phyloP scores from a whole-genome alignment of 148 eudicot species.

The Heliamphora exappendiculata region DNA sequence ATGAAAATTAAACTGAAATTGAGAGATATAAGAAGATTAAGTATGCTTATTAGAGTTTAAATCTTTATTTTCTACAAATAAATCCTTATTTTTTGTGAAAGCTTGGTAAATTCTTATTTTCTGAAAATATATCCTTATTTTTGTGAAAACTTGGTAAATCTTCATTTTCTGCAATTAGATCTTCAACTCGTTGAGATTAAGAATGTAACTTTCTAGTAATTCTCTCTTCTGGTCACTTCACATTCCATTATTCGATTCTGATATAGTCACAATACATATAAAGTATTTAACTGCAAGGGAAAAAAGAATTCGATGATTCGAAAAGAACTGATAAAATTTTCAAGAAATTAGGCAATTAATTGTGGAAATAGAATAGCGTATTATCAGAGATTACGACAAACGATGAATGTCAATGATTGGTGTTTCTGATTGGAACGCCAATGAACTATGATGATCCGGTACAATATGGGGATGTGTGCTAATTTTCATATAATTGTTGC shows the following conservation, averaged over 20 bases:
- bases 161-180: no score
- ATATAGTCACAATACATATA: slow-evolving; percentile 5
- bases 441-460: no score
- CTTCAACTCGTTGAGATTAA: slow-evolving; percentile 64
- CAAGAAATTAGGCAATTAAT: not conserved
- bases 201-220: slow-evolving; percentile 57
- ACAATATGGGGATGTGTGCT: no score
- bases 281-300: not conserved
- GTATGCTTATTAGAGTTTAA: no score
- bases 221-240: slow-evolving; percentile 28
- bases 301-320: not conserved
- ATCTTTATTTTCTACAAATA: no score
- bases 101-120: no score
- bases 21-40: no score
- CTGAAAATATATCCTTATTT: no score
- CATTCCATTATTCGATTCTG: slow-evolving; percentile 39
- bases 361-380: slow-evolving; percentile 13
- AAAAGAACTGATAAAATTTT: not conserved
- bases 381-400: slow-evolving; percentile 31
- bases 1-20: no score
- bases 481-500: no score
- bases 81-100: no score
- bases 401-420: slow-evolving; percentile 19
- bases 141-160: no score
- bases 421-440: slow-evolving; percentile 7